phyloP scores from a whole-genome alignment of 495 filamentous ascomycete species.

The Penicillium dipodomyicola region DNA sequence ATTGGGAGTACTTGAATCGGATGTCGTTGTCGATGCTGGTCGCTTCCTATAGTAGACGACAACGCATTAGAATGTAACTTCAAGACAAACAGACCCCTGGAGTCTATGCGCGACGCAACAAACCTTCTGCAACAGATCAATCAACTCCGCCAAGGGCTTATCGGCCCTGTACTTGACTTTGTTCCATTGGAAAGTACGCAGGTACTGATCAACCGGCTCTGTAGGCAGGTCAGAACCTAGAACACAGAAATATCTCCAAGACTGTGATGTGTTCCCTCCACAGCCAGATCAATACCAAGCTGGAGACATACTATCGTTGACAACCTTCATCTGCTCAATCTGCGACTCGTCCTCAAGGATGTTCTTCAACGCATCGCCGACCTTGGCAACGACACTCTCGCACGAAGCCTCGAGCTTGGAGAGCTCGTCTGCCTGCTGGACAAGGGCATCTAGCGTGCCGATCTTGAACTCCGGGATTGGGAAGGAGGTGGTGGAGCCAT shows the following conservation, averaged over 20 bases:
- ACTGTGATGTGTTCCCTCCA: not conserved
- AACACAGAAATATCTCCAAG: not conserved
- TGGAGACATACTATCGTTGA: slow-evolving; percentile 81
- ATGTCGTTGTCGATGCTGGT: slow-evolving; percentile 89
- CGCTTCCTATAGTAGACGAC: slow-evolving; percentile 60
- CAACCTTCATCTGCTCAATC: slow-evolving; percentile 81
- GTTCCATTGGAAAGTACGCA: slow-evolving; percentile 89
- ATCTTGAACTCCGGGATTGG: slow-evolving; percentile 93
- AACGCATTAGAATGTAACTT: not conserved
- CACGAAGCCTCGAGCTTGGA: slow-evolving; percentile 80
- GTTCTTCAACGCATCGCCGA: slow-evolving; percentile 76
- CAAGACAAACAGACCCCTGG: not conserved
- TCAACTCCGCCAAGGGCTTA: slow-evolving; percentile 78
- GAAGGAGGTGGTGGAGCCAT: slow-evolving; percentile 75
- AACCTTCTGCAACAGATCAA: slow-evolving; percentile 84
- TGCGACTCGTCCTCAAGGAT: slow-evolving; percentile 82
- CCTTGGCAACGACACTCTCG: slow-evolving; percentile 80
- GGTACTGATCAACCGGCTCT: slow-evolving; percentile 93
- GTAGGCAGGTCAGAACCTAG: slow-evolving; percentile 15
- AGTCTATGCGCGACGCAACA: not conserved
- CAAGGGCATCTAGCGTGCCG: slow-evolving; percentile 91
- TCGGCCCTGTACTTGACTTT: slow-evolving; percentile 95
- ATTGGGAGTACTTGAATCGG: slow-evolving; percentile 87
- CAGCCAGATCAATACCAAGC: not conserved
- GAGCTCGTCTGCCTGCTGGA: slow-evolving; percentile 94